Evolutionary conservation across 1,284 basidiomycete species (phyloP), one percentile per base, ranked within the genome.

Genomic region (Amylostereum chailletii): DNA sequence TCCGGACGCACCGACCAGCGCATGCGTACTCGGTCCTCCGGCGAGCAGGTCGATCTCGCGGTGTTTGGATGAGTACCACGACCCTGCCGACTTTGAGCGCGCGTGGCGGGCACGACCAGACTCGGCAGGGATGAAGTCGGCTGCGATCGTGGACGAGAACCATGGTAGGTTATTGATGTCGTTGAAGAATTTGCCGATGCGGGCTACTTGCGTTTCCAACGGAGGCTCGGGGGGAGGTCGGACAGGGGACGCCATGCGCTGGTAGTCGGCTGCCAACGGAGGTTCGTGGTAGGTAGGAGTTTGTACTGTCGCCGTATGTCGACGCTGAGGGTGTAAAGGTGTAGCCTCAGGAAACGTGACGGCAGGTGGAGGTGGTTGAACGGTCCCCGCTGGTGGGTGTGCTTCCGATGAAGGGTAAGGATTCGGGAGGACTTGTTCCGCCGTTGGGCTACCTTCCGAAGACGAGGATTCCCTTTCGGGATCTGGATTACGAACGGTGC

Each of bases 131-230:
- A 53, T 46, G 54, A 64, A 67, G 51, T 64, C 62, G 41, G 53
- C 55, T 19, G 65, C 57, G 8, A 64, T 57, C 45, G 53, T 62
- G 1, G 57, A 56, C 1, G 62, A 58, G 5, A 62, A 58, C 65
- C 65, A 69, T 1, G 67, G 67, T 5, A 69, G 60, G 42, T 60
- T 51, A 48, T 54, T 56, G 29, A 69, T 51, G 29, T 61, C 61
- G 11, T 56, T 55, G 45, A 69, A 39, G 57, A 66, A 66, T 43
- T 58, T 57, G 29, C 55, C 55, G 26, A 65, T 50, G 32, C 60
- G 59, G 41, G 60, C 53, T 52, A 64, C 37, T 48, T 64, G 64
- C n/a, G 62, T 59, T 42, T 57, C 57, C 36, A 64, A 49, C 3
- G 65, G 62, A 32, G 61, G 58, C 42, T 65, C 62, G 4, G 53